Base-by-base conservation (phyloP, 1,139 yeast species). In the Suzukiozyma palmioleophila region DNA sequence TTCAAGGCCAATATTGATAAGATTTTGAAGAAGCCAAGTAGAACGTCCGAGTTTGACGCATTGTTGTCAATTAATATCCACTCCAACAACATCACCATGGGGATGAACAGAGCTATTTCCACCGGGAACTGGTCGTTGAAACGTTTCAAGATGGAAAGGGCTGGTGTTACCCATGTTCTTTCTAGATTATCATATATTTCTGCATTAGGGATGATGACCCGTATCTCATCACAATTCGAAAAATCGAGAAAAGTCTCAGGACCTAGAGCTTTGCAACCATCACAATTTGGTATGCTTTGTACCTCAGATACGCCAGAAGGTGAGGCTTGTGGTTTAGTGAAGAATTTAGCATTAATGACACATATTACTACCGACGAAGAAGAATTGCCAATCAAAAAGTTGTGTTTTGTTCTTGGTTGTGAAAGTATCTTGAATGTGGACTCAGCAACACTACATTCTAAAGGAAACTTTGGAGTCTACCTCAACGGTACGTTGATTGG, bases 281-380 rank as follows among this genome's bases (percentile, higher is more conserved):
- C 98, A 2, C 98, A 92, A 64, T 92, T 92, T 62, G 98, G 98
- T 57, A 92, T 92, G 97, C 73, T 92, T 46, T 92, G 99, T 74
- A 89, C 98, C 7, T 87, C 97, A 0, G 99, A 92, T 76, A 92
- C 99, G 0, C 99, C 99, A 2, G 99, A 92, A 76, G 99, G 99
- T 73, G 99, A 94, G 62, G 98, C 99, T 1, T 92, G 99, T 79
- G 99, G 99, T 55, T 76, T 92, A 60, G 98, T 92, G 27, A 92
- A 92, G 63, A 92, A 92, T 57, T 72, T 92, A 60, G 98, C 98
- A 2, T 74, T 92, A 40, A 92, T 92, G 99, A 92, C 99, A 12
- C 99, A 92, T 64, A 94, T 92, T 55, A 92, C 99, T 8, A 90
- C 98, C 3, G 99, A 92, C 62, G 97, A 88, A 53, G 99, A 92